These are phyloP conservation scores for Pleurotus giganteus DNA, from an alignment of 768 basidiomycete species.

Conservation along the genomic window DNA sequence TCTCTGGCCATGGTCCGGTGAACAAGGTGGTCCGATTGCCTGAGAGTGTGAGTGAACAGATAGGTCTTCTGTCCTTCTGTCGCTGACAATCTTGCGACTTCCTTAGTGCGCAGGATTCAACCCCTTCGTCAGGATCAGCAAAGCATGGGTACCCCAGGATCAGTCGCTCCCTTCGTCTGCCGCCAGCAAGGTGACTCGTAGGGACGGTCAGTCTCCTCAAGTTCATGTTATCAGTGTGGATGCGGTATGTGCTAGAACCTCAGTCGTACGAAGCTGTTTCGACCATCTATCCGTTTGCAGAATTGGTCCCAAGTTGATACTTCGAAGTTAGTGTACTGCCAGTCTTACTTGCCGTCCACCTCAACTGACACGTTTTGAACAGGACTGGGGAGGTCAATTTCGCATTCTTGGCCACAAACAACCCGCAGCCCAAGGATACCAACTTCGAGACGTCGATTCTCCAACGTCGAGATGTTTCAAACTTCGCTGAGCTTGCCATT, in stretches of 20 bases:
- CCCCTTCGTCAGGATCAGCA: conserved; percentile 39
- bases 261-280: background rate
- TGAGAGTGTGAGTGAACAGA: conserved; percentile 37
- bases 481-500: conserved; percentile 4
- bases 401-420: conserved; percentile 2
- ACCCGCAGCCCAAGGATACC: background rate
- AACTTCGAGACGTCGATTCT: background rate
- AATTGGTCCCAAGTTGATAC: conserved; percentile 28
- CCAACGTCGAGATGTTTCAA: background rate
- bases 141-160: conserved; percentile 38
- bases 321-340: conserved; percentile 10
- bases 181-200: conserved; percentile 20
- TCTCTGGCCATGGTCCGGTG: conserved; percentile 32
- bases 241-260: conserved; percentile 9
- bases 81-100: background rate
- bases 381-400: conserved; percentile 2
- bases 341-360: background rate
- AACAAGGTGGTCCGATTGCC: conserved; percentile 56
- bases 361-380: background rate
- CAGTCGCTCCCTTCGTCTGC: conserved; percentile 37
- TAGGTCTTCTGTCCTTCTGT: conserved; percentile 29
- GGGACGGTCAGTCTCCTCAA: conserved; percentile 22
- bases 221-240: conserved; percentile 32
- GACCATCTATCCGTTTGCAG: background rate
- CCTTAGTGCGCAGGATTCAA: conserved; percentile 34